Conservation (phyloP, 148 eudicot genomes). For the Rhododendron ferrugineum region DNA sequence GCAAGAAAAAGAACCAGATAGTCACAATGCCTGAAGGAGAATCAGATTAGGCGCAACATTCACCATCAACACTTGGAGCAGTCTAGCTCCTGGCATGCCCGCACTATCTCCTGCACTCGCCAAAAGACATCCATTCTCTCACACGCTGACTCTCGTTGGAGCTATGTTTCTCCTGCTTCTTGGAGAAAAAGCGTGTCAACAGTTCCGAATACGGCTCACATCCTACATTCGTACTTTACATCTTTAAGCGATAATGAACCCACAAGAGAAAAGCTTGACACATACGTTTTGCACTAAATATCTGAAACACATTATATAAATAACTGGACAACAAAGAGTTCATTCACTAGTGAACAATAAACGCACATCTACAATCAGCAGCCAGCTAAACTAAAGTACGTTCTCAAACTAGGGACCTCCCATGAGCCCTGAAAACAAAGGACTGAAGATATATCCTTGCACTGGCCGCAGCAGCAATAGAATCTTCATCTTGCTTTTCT, state of each 20-base stretch:
- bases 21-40: too few relatives aligned
- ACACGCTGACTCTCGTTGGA: too few relatives aligned
- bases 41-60: too few relatives aligned
- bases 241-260: too few relatives aligned
- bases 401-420: not conserved
- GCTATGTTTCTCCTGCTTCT: too few relatives aligned
- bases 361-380: not conserved
- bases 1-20: too few relatives aligned
- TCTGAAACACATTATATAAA: not conserved
- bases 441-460: slow-evolving; percentile 70
- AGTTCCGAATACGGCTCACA: not conserved
- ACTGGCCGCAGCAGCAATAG: slow-evolving; percentile 54
- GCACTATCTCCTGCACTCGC: too few relatives aligned
- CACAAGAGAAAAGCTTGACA: not conserved
- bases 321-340: not conserved
- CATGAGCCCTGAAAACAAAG: slow-evolving; percentile 30
- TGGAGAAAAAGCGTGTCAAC: too few relatives aligned
- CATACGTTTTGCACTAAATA: not conserved
- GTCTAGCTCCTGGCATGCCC: too few relatives aligned
- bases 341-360: not conserved
- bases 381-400: not conserved
- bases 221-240: not conserved
- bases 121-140: too few relatives aligned
- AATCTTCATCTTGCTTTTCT: slow-evolving; percentile 73
- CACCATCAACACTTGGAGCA: too few relatives aligned